Conservation (phyloP, 306 rosid species). For the Castanea crenata region DNA sequence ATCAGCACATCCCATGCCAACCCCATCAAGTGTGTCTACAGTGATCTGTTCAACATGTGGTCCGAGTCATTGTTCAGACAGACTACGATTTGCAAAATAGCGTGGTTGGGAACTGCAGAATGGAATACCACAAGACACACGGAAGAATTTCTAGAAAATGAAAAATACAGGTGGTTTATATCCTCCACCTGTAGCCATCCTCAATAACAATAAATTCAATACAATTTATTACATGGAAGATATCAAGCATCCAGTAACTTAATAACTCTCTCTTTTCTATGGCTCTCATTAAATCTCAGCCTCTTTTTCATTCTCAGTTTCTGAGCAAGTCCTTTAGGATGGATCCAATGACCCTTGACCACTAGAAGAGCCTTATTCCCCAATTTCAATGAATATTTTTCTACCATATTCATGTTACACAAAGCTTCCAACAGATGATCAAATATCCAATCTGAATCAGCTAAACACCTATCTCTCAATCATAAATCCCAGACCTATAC, state of each 20-base stretch:
- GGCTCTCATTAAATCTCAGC: neutral
- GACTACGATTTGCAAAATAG: neutral
- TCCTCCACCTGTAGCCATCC: neutral
- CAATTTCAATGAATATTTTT: neutral
- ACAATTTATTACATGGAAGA: neutral
- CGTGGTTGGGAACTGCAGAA: neutral
- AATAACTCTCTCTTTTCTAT: neutral
- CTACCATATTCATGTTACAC: neutral
- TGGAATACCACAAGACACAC: neutral
- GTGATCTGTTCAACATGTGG: neutral
- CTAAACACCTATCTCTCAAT: neutral
- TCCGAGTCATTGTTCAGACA: neutral
- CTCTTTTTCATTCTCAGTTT: neutral
- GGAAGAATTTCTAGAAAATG: neutral
- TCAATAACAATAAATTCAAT: neutral
- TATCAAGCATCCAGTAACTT: neutral
- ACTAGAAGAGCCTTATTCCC: neutral
- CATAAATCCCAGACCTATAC: neutral
- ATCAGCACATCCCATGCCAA: neutral
- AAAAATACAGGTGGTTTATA: neutral
- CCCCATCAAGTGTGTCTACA: neutral
- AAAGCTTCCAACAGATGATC: neutral
- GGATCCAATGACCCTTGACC: neutral
- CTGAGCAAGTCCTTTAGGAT: neutral
- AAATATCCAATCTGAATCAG: neutral